Evolutionary conservation across 2,329 filamentous ascomycete species (phyloP), one percentile per base, ranked within the genome.

Genomic region (Scleromitrula shiraiana): DNA sequence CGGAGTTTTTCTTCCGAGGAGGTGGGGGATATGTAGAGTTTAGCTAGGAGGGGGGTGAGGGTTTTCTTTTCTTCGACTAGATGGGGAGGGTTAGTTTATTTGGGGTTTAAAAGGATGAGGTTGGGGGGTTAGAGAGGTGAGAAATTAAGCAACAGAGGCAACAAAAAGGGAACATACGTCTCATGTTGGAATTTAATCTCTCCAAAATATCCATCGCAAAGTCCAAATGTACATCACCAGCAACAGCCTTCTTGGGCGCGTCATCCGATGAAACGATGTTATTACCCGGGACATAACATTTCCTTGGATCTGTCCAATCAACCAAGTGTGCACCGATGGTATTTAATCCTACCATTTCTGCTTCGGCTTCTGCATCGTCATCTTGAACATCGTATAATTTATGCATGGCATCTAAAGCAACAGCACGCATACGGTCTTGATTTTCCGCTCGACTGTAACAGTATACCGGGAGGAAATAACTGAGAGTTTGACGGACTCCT

Each of bases 391-490:
- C 84, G 60, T 85, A 77, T 7, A 95, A 76, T 10, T 83, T 79
- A 54, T 88, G 83, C 8, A 97, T 70, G 0, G 88, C 80, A 22
- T 84, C 78, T 2, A 91, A 76, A 0, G 85, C 78, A 17, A 96
- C 77, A 15, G 73, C 69, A 6, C 81, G 79, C 85, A 97, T 89
- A 27, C 88, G 75, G 23, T 84, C 77, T 54, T 93, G 89, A 60
- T 96, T 95, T 54, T 87, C 84, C 4, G 82, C 67, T 3, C 87
- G 78, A 7, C 85, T 90, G 66, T 91, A 95, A 65, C 88, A 93
- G 70, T 94, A 97, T 0, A 96, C 90, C 0, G 91, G 91, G 29
- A 97, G 71, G 74, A 96, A 96, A 67, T 97, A 97, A 56, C 87
- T 88, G 46, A 97, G 73, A 0, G 87, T 84, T 66, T 97, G 91